phyloP scores from a whole-genome alignment of 306 rosid genomes.

The Cercis canadensis region DNA sequence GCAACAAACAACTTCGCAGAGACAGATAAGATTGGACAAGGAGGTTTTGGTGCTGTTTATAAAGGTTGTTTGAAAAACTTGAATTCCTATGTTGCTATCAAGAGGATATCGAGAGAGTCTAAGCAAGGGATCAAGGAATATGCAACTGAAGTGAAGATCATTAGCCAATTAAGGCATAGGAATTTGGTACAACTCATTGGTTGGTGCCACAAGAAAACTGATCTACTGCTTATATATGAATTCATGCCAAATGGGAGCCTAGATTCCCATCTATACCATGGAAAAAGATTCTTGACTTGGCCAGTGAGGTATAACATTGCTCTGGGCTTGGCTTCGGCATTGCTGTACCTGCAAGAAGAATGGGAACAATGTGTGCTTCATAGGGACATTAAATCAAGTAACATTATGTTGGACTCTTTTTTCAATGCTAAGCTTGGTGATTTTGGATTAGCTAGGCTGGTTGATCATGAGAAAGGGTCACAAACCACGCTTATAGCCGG shows the following conservation, averaged over 20 bases:
- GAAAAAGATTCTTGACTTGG: slow-evolving; percentile 33
- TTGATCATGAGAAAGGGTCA: slow-evolving; percentile 37
- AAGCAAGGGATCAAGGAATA: slow-evolving; percentile 42
- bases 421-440: slow-evolving; percentile 51
- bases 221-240: slow-evolving; percentile 43
- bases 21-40: slow-evolving; percentile 37
- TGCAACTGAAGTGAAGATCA: slow-evolving; percentile 40
- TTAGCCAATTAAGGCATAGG: slow-evolving; percentile 44
- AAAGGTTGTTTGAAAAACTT: slow-evolving; percentile 36
- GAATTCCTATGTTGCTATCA: slow-evolving; percentile 35
- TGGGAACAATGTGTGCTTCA: slow-evolving; percentile 51
- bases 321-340: slow-evolving; percentile 39
- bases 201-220: slow-evolving; percentile 48
- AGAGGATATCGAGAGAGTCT: slow-evolving; percentile 40
- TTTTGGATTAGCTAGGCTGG: slow-evolving; percentile 47
- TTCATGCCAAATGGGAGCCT: slow-evolving; percentile 51
- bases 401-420: slow-evolving; percentile 48
- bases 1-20: slow-evolving; percentile 44
- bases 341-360: slow-evolving; percentile 48
- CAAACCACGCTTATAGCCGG: slow-evolving; percentile 34
- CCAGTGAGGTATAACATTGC: slow-evolving; percentile 38
- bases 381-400: slow-evolving; percentile 49
- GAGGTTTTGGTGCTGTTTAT: slow-evolving; percentile 50
- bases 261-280: slow-evolving; percentile 30
- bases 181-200: slow-evolving; percentile 49